Conservation (phyloP, 305 asterid species). For the Plantago coronopus region DNA sequence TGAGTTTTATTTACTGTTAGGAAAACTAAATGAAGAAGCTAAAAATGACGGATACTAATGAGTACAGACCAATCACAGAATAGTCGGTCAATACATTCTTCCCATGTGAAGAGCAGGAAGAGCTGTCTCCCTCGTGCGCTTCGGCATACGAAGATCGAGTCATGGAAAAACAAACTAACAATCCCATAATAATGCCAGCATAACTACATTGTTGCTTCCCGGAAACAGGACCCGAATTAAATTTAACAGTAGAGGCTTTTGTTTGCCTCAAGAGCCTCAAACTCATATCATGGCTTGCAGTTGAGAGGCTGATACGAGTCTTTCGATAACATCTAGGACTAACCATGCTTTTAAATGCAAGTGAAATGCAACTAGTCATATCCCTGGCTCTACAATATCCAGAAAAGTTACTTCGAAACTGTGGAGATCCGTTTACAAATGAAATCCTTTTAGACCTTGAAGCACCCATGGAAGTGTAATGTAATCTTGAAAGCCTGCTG, state of each 20-base stretch:
- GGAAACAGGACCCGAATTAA: constrained; percentile 32
- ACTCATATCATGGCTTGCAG: constrained; percentile 34
- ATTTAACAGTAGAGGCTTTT: constrained; percentile 27
- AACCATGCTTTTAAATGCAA: constrained; percentile 37
- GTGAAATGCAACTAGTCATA: constrained; percentile 30
- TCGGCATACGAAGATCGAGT: constrained; percentile 58
- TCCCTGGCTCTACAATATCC: constrained; percentile 22
- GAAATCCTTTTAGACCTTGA: constrained; percentile 29
- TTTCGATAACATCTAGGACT: constrained; percentile 29
- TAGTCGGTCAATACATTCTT: constrained; percentile 63
- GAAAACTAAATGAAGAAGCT: constrained; percentile 15
- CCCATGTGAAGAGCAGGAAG: constrained; percentile 39
- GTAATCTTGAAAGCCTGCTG: constrained; percentile 21
- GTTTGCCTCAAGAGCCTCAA: constrained; percentile 39
- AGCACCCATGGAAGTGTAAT: constrained; percentile 10
- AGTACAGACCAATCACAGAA: constrained; percentile 72
- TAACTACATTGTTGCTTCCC: constrained; percentile 40
- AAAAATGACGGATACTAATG: constrained; percentile 17
- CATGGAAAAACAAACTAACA: constrained; percentile 55
- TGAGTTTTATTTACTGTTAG: constrained; percentile 6
- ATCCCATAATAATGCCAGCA: constrained; percentile 46
- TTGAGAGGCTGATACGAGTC: constrained; percentile 32
- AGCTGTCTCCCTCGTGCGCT: constrained; percentile 35
- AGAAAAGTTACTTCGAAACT: constrained; percentile 31
- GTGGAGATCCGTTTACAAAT: constrained; percentile 32